Percentiles rank a stretch among this genome's conserved stretches.
phyloP scores from a whole-genome alignment of 768 basidiomycete genomes.

The Paxillus rubicundulus region DNA sequence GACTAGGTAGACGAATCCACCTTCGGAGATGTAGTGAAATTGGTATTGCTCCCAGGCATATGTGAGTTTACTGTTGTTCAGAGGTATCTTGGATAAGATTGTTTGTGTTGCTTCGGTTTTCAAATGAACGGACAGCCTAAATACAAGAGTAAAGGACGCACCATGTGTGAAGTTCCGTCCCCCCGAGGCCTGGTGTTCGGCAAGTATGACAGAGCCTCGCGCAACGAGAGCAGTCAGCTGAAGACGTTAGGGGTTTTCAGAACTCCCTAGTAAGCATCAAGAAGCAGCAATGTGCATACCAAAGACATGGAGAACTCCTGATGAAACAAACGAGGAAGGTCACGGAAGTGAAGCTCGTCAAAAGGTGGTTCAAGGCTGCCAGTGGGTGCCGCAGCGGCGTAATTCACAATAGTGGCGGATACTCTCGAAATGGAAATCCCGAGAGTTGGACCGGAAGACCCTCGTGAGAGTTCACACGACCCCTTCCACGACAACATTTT shows the following conservation, averaged over 20 bases:
- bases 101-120: slow-evolving; percentile 68
- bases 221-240: slow-evolving; percentile 87
- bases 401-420: background rate
- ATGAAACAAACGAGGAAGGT: background rate
- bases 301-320: slow-evolving; percentile 21
- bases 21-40: slow-evolving; percentile 91
- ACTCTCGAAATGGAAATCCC: slow-evolving; percentile 18
- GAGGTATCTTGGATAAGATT: slow-evolving; percentile 93
- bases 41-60: slow-evolving; percentile 93
- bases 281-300: slow-evolving; percentile 12
- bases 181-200: slow-evolving; percentile 73
- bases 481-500: slow-evolving; percentile 22
- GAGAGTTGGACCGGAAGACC: background rate
- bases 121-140: background rate
- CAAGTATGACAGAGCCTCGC: slow-evolving; percentile 74
- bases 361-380: no score
- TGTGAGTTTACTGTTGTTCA: slow-evolving; percentile 77
- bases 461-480: slow-evolving; percentile 20
- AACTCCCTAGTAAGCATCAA: background rate
- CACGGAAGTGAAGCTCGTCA: background rate
- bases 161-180: slow-evolving; percentile 89
- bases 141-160: slow-evolving; percentile 26
- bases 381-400: background rate
- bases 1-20: slow-evolving; percentile 83
- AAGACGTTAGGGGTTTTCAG: background rate